A percentile compares a stretch with the other conserved stretches of the same genome.
phyloP scores from a whole-genome alignment of 139 green algal genomes.

The Chlorella sp. region DNA sequence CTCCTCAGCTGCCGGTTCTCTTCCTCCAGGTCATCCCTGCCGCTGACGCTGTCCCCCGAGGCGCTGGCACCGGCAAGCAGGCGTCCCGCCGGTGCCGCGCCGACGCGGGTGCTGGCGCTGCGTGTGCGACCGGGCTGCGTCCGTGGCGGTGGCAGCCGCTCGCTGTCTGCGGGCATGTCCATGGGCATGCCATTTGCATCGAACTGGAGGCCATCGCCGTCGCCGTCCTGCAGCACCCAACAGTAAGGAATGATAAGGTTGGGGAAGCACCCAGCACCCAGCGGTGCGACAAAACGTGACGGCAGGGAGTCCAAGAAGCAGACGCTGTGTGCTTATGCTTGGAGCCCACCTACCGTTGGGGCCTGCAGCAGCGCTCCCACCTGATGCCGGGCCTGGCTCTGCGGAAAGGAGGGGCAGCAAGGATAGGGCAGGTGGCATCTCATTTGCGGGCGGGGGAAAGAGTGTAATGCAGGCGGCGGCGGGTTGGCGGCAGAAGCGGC shows the following conservation, averaged over 20 bases:
- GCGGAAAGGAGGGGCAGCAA: background rate
- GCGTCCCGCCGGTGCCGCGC: background rate
- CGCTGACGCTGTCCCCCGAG: background rate
- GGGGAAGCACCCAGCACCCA: background rate
- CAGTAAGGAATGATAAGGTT: background rate
- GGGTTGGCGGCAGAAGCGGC: background rate
- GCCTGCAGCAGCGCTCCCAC: slow-evolving; percentile 7
- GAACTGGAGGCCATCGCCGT: slow-evolving; percentile 8
- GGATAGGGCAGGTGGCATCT: background rate
- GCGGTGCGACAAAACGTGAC: background rate
- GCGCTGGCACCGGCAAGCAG: background rate
- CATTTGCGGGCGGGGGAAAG: too few species aligned
- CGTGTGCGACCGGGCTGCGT: background rate
- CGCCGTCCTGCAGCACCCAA: background rate
- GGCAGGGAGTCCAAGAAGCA: background rate
- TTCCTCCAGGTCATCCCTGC: background rate
- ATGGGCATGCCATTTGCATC: slow-evolving; percentile 19
- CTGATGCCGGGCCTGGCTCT: slow-evolving; percentile 21
- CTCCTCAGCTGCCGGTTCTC: slow-evolving; percentile 14
- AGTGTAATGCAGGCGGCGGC: background rate
- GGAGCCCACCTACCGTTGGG: background rate
- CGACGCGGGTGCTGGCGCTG: background rate
- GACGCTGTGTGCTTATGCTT: too few species aligned
- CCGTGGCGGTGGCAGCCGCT: background rate
- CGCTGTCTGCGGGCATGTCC: background rate